Percentiles rank a stretch among this genome's conserved stretches.
Conservation (phyloP, 495 filamentous ascomycete species). For the Parachaetomium inaequale region DNA sequence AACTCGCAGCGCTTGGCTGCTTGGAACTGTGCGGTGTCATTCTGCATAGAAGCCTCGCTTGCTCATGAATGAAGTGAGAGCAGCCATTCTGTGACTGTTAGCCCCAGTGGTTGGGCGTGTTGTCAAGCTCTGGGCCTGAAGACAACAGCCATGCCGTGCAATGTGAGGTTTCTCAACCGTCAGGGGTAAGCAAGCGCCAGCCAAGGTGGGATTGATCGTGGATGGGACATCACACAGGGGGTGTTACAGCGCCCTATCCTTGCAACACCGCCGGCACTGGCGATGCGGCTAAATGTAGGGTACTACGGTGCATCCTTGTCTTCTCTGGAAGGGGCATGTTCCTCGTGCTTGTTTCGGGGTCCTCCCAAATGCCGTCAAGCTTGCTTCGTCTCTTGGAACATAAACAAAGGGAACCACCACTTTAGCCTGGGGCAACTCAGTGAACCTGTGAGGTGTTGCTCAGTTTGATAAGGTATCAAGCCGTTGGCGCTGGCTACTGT, state of each 20-base stretch:
- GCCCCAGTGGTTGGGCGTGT: too few relatives aligned
- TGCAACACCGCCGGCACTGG: not conserved
- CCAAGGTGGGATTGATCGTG: not conserved
- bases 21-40: not conserved
- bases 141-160: not conserved
- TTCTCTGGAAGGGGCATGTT: too few relatives aligned
- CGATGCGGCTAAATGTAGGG: slow-evolving; percentile 14
- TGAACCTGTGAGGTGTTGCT: not conserved
- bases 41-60: not conserved
- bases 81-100: not conserved
- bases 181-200: not conserved
- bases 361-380: not conserved
- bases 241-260: slow-evolving; percentile 16
- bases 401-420: not conserved
- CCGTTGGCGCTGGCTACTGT: not conserved
- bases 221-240: slow-evolving; percentile 12
- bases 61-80: not conserved
- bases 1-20: not conserved
- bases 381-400: not conserved
- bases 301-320: not conserved
- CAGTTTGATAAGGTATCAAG: not conserved
- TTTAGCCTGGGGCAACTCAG: not conserved
- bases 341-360: not conserved
- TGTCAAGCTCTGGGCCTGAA: too few relatives aligned
- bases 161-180: not conserved